These are phyloP conservation scores for Ogataea neopini DNA, from an alignment of 805 yeast genomes.

Conservation along the genomic window DNA sequence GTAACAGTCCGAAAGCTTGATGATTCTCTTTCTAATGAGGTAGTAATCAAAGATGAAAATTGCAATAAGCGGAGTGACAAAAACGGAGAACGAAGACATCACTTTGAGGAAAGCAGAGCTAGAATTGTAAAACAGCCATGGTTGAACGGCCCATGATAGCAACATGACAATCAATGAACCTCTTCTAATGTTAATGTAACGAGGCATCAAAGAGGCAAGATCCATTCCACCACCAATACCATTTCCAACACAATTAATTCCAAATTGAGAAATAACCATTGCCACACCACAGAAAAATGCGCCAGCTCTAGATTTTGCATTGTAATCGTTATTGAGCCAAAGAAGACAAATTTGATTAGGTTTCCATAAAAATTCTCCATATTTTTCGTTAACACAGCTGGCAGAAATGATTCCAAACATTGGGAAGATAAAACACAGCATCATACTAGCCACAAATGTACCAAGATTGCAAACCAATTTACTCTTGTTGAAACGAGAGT, in stretches of 20 bases:
- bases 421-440: conserved; percentile 37
- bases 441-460: conserved; percentile 39
- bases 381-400: conserved; percentile 39
- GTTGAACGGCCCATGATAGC: conserved; percentile 39
- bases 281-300: conserved; percentile 45
- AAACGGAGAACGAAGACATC: conserved; percentile 34
- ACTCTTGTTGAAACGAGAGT: conserved; percentile 33
- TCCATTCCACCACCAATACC: conserved; percentile 51
- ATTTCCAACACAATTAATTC: conserved; percentile 39
- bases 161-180: conserved; percentile 43
- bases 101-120: conserved; percentile 36
- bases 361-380: conserved; percentile 40
- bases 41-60: conserved; percentile 40
- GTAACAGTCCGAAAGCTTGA: conserved; percentile 37
- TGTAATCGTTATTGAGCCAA: conserved; percentile 42
- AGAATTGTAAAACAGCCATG: conserved; percentile 42
- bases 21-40: conserved; percentile 35
- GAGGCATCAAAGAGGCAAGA: conserved; percentile 46
- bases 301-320: conserved; percentile 44
- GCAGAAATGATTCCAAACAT: conserved; percentile 48
- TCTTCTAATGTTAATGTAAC: conserved; percentile 42
- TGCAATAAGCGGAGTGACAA: conserved; percentile 41
- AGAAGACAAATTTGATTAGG: conserved; percentile 43
- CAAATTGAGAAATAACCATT: conserved; percentile 36
- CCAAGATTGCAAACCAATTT: conserved; percentile 26